Conservation (phyloP, 1,139 yeast species). For the Hansenula anomala region DNA sequence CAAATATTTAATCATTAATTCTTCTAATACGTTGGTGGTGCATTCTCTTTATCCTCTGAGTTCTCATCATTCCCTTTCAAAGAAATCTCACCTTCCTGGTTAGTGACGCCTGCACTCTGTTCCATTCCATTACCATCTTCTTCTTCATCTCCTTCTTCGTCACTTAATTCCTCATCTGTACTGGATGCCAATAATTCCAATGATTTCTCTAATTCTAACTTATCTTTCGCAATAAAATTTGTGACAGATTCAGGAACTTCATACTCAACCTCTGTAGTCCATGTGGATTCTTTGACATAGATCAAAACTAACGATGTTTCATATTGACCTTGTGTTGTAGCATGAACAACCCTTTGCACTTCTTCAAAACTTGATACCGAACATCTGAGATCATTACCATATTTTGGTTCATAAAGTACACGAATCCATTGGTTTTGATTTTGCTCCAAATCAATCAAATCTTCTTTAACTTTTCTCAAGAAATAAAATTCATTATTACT, state of each 20-base stretch:
- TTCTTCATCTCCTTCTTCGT: background rate
- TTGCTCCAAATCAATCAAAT: slow-evolving; percentile 1
- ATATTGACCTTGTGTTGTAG: slow-evolving; percentile 15
- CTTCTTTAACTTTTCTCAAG: slow-evolving; percentile 5
- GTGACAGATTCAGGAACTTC: slow-evolving; percentile 12
- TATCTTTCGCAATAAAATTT: slow-evolving; percentile 15
- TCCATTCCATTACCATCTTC: background rate
- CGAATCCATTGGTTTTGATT: slow-evolving; percentile 11
- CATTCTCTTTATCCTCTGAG: background rate
- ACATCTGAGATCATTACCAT: slow-evolving; percentile 20
- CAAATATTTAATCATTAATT: too few relatives aligned
- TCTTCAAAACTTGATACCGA: slow-evolving; percentile 18
- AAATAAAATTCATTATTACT: slow-evolving; percentile 25
- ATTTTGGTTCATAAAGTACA: slow-evolving; percentile 22
- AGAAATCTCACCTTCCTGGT: too few relatives aligned
- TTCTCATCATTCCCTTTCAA: background rate
- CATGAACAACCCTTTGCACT: slow-evolving; percentile 18
- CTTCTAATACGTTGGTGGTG: too few relatives aligned
- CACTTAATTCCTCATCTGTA: slow-evolving; percentile 4
- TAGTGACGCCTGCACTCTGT: too few relatives aligned
- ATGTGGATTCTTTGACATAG: slow-evolving; percentile 25
- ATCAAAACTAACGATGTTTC: slow-evolving; percentile 26
- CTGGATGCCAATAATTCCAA: slow-evolving; percentile 13
- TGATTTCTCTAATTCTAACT: slow-evolving; percentile 12
- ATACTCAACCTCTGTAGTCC: slow-evolving; percentile 7